Evolutionary conservation across 2,329 filamentous ascomycete species (phyloP), one percentile per base, ranked within the genome.

Genomic region (Arthrobotrys sinensis): DNA sequence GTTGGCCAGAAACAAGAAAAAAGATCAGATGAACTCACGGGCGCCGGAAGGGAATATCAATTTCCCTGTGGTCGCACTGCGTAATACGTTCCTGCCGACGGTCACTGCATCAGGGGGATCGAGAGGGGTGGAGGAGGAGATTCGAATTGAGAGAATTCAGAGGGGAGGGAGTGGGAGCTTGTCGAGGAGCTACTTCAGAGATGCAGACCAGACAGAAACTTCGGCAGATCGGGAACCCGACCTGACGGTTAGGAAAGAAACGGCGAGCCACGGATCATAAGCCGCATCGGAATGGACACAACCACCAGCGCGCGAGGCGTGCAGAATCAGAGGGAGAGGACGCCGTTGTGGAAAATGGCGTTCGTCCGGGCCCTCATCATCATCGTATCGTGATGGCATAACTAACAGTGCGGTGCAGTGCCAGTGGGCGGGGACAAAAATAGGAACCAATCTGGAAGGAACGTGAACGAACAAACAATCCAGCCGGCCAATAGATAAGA

Each of bases 401-500:
- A 60, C 38, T 34, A 34, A 64, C 43, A 34, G 28, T 19, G n/a
- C 21, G 43, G 53, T 63, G 55, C 24, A 21, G 52, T 48, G 52
- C 52, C 28, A 19, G 52, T 28, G 46, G 57, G 69, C 34, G 48
- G 24, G 34, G 34, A 46, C 36, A 48, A 50, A 66, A 66, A 60
- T 50, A 67, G 71, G 65, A 65, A 34, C 68, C 64, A 68, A 68
- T 64, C 52, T 60, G 53, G 50, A 57, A 50, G 55, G 64, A 65
- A 69, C 52, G 64, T 69, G 72, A 65, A 76, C 64, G 36, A 43
- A 76, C 55, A 60, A 43, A 60, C 36, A 40, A 53, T n/a, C 40
- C 10, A 52, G 48, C 57, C 28, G 36, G 66, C 73, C 73, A 77
- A 77, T 77, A 77, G 73, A 77, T 77, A 77, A 77, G 73, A 60